A percentile compares a stretch with the other conserved stretches of the same genome.
These are phyloP conservation scores for Pisolithus thermaeus DNA, from an alignment of 1,284 basidiomycete species.

Conservation along the genomic window DNA sequence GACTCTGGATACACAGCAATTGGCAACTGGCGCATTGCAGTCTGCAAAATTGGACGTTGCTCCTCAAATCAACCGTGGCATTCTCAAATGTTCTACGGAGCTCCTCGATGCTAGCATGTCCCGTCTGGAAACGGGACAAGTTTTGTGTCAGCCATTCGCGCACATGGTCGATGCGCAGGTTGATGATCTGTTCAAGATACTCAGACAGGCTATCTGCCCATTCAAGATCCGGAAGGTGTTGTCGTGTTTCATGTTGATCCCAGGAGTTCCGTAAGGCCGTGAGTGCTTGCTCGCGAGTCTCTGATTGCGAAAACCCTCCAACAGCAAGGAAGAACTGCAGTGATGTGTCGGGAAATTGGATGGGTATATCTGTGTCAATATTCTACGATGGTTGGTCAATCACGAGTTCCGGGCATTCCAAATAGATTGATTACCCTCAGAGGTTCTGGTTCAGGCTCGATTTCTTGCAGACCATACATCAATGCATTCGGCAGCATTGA, in stretches of 20 bases:
- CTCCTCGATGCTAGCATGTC: conserved; percentile 40
- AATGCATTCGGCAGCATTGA: conserved; percentile 38
- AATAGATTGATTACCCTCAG: conserved; percentile 33
- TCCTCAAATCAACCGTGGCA: conserved; percentile 37
- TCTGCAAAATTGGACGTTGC: conserved; percentile 44
- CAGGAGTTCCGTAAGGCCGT: conserved; percentile 29
- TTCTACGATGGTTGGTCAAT: conserved; percentile 30
- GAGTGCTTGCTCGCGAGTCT: conserved; percentile 28
- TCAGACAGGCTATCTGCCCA: conserved; percentile 37
- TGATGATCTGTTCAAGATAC: conserved; percentile 35
- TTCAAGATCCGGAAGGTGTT: conserved; percentile 29
- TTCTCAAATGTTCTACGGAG: conserved; percentile 41
- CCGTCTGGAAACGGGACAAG: conserved; percentile 38
- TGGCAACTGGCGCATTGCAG: conserved; percentile 42
- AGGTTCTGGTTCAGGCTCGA: conserved; percentile 36
- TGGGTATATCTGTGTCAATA: conserved; percentile 39
- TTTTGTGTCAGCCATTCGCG: conserved; percentile 47
- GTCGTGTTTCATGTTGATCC: conserved; percentile 27
- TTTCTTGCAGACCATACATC: conserved; percentile 36
- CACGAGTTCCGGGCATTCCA: no score
- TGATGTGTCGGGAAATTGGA: conserved; percentile 33
- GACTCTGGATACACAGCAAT: conserved; percentile 40
- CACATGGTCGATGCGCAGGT: conserved; percentile 41
- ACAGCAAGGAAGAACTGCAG: conserved; percentile 34
- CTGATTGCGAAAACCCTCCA: conserved; percentile 12